Conservation (phyloP, 768 basidiomycete genomes). For the Panaeolus papilionaceus region DNA sequence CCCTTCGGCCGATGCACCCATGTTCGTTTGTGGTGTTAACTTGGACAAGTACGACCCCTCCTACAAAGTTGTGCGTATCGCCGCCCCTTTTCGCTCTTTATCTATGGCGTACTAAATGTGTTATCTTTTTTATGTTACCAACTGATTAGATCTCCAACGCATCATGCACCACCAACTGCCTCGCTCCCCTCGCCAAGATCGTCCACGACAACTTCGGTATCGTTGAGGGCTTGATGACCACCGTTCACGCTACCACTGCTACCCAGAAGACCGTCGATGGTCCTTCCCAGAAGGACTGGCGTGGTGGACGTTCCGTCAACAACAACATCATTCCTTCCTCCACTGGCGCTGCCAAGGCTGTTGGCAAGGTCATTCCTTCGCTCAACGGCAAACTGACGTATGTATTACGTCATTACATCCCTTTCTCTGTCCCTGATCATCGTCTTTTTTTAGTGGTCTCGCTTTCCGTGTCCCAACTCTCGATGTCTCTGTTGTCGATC, state of each 20-base stretch:
- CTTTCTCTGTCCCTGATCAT: slow-evolving; percentile 14
- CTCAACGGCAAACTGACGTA: slow-evolving; percentile 99
- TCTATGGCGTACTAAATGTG: slow-evolving; percentile 7
- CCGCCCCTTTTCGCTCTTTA: background rate
- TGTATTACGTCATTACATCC: slow-evolving; percentile 33
- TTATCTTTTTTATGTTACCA: slow-evolving; percentile 19
- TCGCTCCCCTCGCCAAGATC: slow-evolving; percentile 98
- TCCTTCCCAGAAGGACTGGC: slow-evolving; percentile 96
- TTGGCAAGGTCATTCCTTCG: slow-evolving; percentile 95
- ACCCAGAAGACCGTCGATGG: slow-evolving; percentile 97
- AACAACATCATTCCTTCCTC: slow-evolving; percentile 99
- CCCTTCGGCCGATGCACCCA: slow-evolving; percentile 95
- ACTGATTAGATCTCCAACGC: slow-evolving; percentile 87
- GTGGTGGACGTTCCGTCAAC: slow-evolving; percentile 93
- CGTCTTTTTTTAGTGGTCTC: slow-evolving; percentile 67
- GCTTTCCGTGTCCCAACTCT: slow-evolving; percentile 97
- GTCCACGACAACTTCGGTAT: slow-evolving; percentile 97
- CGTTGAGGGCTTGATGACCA: slow-evolving; percentile 97
- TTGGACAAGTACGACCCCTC: slow-evolving; percentile 89
- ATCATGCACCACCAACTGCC: slow-evolving; percentile 99
- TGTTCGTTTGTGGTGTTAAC: slow-evolving; percentile 97
- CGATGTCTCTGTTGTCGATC: slow-evolving; percentile 98
- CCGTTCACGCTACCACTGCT: slow-evolving; percentile 95
- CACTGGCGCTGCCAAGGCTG: slow-evolving; percentile 98
- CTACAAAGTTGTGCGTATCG: slow-evolving; percentile 75